Evolutionary conservation across 805 yeast genomes (phyloP).

Genomic region (Ogataea zsoltii): DNA sequence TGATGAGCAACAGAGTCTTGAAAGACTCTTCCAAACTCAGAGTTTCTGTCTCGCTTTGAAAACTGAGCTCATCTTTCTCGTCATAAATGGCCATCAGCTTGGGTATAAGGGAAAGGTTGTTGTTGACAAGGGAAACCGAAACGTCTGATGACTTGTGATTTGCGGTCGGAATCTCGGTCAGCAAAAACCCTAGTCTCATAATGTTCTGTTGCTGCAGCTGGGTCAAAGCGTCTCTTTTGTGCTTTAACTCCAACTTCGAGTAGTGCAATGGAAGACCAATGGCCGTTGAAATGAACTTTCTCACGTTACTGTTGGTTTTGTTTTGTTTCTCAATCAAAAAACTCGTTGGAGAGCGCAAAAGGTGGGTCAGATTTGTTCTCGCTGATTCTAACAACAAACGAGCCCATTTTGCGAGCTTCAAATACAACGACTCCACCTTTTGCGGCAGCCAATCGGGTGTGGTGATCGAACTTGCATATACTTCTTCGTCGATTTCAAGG

Average conservation of each 20-base stretch:
- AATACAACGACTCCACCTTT: constrained; percentile 8
- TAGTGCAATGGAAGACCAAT: constrained; percentile 40
- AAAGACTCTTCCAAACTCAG: constrained; percentile 13
- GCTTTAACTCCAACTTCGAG: constrained; percentile 30
- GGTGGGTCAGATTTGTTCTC: constrained; percentile 11
- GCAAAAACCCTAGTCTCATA: constrained; percentile 37
- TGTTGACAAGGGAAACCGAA: neutral
- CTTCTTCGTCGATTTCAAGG: constrained; percentile 18
- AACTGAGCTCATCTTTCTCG: neutral
- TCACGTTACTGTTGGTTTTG: constrained; percentile 17
- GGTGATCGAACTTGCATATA: constrained; percentile 15
- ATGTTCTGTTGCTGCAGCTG: constrained; percentile 34
- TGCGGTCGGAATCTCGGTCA: constrained; percentile 35
- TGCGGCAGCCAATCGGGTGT: constrained; percentile 29
- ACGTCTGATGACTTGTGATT: constrained; percentile 1
- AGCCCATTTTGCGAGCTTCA: constrained; percentile 17
- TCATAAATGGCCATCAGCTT: neutral
- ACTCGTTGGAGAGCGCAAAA: constrained; percentile 29
- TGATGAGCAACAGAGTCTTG: constrained; percentile 9
- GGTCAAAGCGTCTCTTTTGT: constrained; percentile 23
- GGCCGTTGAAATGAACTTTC: constrained; percentile 29
- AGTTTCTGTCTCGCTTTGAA: neutral
- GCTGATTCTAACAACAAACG: constrained; percentile 16
- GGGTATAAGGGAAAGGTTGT: too few relatives aligned
- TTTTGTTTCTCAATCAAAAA: constrained; percentile 23